These are phyloP conservation scores for Mastigamoeba balamuthi DNA, from an alignment of 78 protist genomes.

Conservation along the genomic window DNA sequence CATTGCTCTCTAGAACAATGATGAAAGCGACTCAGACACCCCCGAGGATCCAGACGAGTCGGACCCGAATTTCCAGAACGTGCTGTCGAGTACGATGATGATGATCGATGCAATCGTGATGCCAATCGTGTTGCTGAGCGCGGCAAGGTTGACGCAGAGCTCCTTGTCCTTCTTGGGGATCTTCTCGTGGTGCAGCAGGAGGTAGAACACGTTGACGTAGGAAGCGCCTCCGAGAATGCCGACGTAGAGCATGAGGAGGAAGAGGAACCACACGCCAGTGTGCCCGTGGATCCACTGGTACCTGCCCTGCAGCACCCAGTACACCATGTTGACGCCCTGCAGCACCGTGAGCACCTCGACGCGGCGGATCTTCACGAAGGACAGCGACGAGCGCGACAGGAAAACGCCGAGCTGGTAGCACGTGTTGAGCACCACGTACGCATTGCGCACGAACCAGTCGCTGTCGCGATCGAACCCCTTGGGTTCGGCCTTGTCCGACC, in stretches of 20 bases:
- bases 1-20: too few relatives aligned
- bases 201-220: slow-evolving; percentile 57
- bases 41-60: too few relatives aligned
- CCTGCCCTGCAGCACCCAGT: slow-evolving; percentile 39
- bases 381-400: slow-evolving; percentile 52
- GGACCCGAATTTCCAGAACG: too few relatives aligned
- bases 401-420: slow-evolving; percentile 72
- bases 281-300: background rate
- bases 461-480: background rate
- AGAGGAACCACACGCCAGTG: slow-evolving; percentile 20
- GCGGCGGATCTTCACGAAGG: slow-evolving; percentile 31
- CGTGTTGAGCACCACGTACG: slow-evolving; percentile 22
- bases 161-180: slow-evolving; percentile 58
- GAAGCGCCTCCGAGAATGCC: slow-evolving; percentile 78
- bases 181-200: slow-evolving; percentile 23
- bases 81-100: too few relatives aligned
- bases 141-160: slow-evolving; percentile 43
- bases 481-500: slow-evolving; percentile 15
- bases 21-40: too few relatives aligned
- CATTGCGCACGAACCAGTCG: slow-evolving; percentile 1
- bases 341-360: slow-evolving; percentile 55
- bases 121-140: slow-evolving; percentile 53
- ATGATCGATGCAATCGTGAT: too few relatives aligned
- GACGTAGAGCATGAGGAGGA: slow-evolving; percentile 49
- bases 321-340: slow-evolving; percentile 49